Conservation (phyloP, 306 rosid species). For the Corylus heterophylla region DNA sequence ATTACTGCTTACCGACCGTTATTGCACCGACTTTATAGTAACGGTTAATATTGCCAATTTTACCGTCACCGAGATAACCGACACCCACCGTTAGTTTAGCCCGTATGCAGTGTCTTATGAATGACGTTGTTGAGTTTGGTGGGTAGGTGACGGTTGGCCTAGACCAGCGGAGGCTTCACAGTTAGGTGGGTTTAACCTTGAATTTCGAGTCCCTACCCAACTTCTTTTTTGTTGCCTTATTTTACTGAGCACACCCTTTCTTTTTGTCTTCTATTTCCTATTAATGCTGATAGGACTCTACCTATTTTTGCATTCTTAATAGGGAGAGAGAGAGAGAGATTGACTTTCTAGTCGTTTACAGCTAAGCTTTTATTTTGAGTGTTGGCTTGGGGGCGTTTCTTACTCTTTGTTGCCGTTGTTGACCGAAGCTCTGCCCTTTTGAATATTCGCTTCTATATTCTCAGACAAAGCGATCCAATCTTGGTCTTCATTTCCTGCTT, state of each 20-base stretch:
- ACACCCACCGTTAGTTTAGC: too few species aligned
- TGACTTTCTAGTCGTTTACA: conserved; percentile 25
- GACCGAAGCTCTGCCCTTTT: conserved; percentile 26
- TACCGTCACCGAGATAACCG: too few species aligned
- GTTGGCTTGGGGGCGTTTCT: neutral
- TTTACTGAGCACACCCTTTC: too few species aligned
- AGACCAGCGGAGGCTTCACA: neutral
- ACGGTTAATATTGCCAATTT: too few species aligned
- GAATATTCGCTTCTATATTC: neutral
- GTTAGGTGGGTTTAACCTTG: conserved; percentile 21
- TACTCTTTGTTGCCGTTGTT: conserved; percentile 36
- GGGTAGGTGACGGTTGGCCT: neutral
- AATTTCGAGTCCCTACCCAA: neutral
- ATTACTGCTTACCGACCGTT: too few species aligned
- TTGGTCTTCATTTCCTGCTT: conserved; percentile 3
- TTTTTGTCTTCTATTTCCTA: neutral
- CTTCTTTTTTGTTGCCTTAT: neutral
- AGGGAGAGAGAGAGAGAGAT: conserved; percentile 8
- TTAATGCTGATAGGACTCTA: neutral
- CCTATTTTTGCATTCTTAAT: neutral
- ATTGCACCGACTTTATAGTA: too few species aligned
- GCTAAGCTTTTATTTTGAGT: conserved; percentile 24
- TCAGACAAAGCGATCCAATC: neutral
- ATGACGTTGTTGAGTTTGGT: conserved; percentile 20
- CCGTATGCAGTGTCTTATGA: too few species aligned